Conservation (phyloP, 2,329 filamentous ascomycete species). For the Bipolaris zeicola region DNA sequence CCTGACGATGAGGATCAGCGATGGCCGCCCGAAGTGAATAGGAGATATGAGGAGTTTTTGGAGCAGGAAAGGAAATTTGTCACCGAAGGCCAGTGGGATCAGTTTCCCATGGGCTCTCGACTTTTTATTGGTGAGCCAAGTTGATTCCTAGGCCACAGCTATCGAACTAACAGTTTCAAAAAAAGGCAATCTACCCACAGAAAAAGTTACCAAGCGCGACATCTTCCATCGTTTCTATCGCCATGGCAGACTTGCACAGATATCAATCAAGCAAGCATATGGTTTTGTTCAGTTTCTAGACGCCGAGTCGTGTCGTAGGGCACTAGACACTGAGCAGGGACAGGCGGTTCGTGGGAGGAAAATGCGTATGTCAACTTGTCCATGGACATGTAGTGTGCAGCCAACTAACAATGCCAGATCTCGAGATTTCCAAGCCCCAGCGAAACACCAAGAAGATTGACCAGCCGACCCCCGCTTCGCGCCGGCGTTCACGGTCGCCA, state of each 20-base stretch:
- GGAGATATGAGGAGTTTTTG: slow-evolving; percentile 73
- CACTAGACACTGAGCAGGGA: slow-evolving; percentile 79
- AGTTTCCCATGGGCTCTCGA: slow-evolving; percentile 76
- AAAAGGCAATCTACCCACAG: slow-evolving; percentile 85
- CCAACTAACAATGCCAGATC: slow-evolving; percentile 62
- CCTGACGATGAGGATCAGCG: slow-evolving; percentile 55
- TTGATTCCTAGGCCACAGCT: not conserved
- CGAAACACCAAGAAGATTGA: slow-evolving; percentile 71
- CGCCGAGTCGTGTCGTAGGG: slow-evolving; percentile 71
- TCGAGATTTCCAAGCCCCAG: slow-evolving; percentile 88
- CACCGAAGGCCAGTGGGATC: slow-evolving; percentile 79
- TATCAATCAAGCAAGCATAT: slow-evolving; percentile 95
- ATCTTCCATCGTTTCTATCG: slow-evolving; percentile 88
- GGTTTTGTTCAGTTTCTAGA: slow-evolving; percentile 95
- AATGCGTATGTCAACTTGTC: slow-evolving; percentile 71
- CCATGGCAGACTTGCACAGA: slow-evolving; percentile 87
- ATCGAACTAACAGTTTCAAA: slow-evolving; percentile 23
- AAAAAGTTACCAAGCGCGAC: slow-evolving; percentile 91
- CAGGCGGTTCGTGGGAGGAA: slow-evolving; percentile 84
- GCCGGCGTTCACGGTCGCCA: slow-evolving; percentile 67
- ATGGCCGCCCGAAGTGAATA: slow-evolving; percentile 65
- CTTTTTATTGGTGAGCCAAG: slow-evolving; percentile 74
- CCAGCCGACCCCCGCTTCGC: slow-evolving; percentile 41
- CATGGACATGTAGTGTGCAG: not conserved
- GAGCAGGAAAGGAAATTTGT: slow-evolving; percentile 76